Conservation (phyloP, 164 flowering plant species). For the Euptelea pleiosperma region DNA sequence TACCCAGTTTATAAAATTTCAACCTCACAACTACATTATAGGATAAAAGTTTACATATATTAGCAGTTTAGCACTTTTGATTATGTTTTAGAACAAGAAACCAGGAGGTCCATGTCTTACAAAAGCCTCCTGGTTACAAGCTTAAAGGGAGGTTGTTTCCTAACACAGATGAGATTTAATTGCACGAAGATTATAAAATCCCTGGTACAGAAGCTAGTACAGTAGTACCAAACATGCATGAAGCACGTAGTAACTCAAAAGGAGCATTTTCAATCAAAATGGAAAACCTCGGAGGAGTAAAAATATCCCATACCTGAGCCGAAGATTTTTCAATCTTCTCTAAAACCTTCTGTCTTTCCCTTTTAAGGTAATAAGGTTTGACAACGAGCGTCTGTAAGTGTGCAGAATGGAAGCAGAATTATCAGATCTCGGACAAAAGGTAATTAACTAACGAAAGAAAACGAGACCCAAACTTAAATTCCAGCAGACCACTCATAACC, state of each 20-base stretch:
- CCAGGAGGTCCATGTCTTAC: too few species aligned
- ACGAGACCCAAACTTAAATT: not conserved
- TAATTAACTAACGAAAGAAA: not conserved
- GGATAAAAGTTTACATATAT: not conserved
- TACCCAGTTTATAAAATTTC: not conserved
- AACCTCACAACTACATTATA: not conserved
- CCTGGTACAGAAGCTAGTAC: too few species aligned
- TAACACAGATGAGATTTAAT: too few species aligned
- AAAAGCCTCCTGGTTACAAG: too few species aligned
- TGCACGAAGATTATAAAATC: too few species aligned
- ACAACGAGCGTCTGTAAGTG: constrained; percentile 62
- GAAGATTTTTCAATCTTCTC: constrained; percentile 63
- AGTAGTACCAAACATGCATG: too few species aligned
- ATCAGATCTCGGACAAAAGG: not conserved
- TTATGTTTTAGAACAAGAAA: too few species aligned
- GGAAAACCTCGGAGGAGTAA: not conserved
- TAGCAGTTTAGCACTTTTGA: too few species aligned
- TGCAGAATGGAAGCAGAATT: not conserved
- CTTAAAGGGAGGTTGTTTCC: too few species aligned
- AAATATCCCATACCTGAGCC: constrained; percentile 48
- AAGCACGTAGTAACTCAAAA: too few species aligned
- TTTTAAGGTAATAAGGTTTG: constrained; percentile 67
- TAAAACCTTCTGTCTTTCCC: constrained; percentile 61
- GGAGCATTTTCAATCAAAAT: not conserved
- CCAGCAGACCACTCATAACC: constrained; percentile 2